phyloP scores from a whole-genome alignment of 495 filamentous ascomycete species.

The Podospora pseudoanserina region DNA sequence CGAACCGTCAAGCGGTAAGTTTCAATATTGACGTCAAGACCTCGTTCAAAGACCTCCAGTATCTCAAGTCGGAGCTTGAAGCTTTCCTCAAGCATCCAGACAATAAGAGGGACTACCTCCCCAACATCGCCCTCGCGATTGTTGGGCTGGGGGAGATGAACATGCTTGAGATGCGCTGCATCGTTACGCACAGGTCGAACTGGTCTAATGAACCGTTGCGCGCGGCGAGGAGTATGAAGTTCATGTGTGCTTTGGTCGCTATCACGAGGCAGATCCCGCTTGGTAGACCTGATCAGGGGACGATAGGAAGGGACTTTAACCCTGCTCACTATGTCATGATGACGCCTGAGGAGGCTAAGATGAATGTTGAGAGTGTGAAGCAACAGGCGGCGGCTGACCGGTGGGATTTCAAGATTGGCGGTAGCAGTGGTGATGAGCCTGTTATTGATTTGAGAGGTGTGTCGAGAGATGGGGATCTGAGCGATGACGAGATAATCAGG shows the following conservation, averaged over 20 bases:
- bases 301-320: slow-evolving; percentile 53
- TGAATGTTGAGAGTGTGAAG: slow-evolving; percentile 41
- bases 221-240: slow-evolving; percentile 66
- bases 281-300: slow-evolving; percentile 58
- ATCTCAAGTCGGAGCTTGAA: slow-evolving; percentile 62
- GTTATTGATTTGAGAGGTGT: slow-evolving; percentile 14
- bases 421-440: background rate
- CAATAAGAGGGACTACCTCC: slow-evolving; percentile 73
- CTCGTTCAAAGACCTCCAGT: slow-evolving; percentile 65
- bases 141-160: slow-evolving; percentile 65
- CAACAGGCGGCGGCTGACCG: slow-evolving; percentile 9
- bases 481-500: slow-evolving; percentile 13
- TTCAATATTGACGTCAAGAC: slow-evolving; percentile 67
- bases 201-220: slow-evolving; percentile 75
- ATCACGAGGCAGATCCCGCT: slow-evolving; percentile 69
- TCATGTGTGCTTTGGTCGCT: slow-evolving; percentile 74
- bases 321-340: slow-evolving; percentile 47
- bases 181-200: slow-evolving; percentile 56
- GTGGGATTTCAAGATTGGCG: slow-evolving; percentile 9
- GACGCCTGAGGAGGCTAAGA: slow-evolving; percentile 49
- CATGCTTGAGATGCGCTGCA: slow-evolving; percentile 64
- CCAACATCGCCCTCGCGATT: slow-evolving; percentile 60
- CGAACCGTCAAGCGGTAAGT: slow-evolving; percentile 67
- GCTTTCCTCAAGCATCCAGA: slow-evolving; percentile 56
- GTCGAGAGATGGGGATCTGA: slow-evolving; percentile 1